Conservation (phyloP, 306 rosid genomes). For the Hippophae tibetana region DNA sequence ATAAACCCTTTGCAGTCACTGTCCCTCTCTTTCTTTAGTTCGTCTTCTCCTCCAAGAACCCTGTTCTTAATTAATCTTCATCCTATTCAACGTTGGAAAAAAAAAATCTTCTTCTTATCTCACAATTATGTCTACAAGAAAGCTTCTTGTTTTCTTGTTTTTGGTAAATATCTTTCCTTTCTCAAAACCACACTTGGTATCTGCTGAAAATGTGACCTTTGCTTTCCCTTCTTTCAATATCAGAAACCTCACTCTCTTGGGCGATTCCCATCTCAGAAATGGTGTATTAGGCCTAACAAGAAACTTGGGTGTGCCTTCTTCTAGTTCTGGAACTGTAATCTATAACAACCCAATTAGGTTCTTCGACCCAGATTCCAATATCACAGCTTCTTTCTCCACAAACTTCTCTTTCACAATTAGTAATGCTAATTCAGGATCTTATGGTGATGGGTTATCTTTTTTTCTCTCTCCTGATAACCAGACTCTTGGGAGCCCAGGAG, state of each 20-base stretch:
- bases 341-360: slow-evolving; percentile 44
- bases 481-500: slow-evolving; percentile 38
- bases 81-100: not conserved
- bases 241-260: slow-evolving; percentile 76
- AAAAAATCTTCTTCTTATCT: slow-evolving; percentile 1
- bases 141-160: slow-evolving; percentile 26
- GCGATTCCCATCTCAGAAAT: slow-evolving; percentile 64
- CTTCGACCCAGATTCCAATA: slow-evolving; percentile 36
- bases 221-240: slow-evolving; percentile 49
- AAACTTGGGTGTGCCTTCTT: slow-evolving; percentile 54
- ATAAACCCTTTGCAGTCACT: slow-evolving; percentile 20
- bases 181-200: not conserved
- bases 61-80: not conserved
- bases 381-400: slow-evolving; percentile 61
- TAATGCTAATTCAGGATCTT: slow-evolving; percentile 41
- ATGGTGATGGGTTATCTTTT: slow-evolving; percentile 54
- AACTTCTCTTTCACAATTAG: slow-evolving; percentile 45
- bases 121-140: slow-evolving; percentile 29
- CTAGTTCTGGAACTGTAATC: slow-evolving; percentile 52
- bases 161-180: not conserved
- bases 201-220: slow-evolving; percentile 27
- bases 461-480: slow-evolving; percentile 42
- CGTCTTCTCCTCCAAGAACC: not conserved
- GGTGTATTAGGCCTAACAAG: slow-evolving; percentile 67
- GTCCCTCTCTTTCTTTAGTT: not conserved